These are phyloP conservation scores for Penicillium sp. DNA, from an alignment of 2,329 filamentous ascomycete species.

Conservation along the genomic window DNA sequence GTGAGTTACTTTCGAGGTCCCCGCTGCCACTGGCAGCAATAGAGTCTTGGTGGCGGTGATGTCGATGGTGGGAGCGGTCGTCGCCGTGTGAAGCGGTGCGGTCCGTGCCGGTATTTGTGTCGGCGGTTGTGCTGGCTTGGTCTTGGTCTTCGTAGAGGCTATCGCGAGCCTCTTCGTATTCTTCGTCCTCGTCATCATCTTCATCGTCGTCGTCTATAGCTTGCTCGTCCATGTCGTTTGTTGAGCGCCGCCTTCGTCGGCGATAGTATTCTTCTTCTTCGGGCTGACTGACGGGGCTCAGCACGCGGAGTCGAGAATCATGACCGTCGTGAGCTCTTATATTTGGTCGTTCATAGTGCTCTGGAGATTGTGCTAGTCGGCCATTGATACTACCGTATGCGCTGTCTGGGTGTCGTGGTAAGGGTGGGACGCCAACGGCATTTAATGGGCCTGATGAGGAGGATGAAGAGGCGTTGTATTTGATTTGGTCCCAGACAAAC, in stretches of 20 bases:
- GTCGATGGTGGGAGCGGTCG: slow-evolving; percentile 22
- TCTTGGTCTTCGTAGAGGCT: slow-evolving; percentile 40
- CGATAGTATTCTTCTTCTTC: slow-evolving; percentile 56
- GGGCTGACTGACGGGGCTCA: slow-evolving; percentile 85
- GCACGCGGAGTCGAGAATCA: slow-evolving; percentile 67
- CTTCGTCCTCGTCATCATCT: slow-evolving; percentile 36
- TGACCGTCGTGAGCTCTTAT: slow-evolving; percentile 20
- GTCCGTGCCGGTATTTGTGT: slow-evolving; percentile 29
- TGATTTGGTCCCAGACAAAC: slow-evolving; percentile 99
- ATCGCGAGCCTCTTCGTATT: slow-evolving; percentile 42
- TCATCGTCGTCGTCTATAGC: slow-evolving; percentile 37
- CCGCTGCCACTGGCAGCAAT: slow-evolving; percentile 15
- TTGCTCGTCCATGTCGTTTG: slow-evolving; percentile 27
- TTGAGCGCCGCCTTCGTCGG: slow-evolving; percentile 49
- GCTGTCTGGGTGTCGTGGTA: slow-evolving; percentile 36
- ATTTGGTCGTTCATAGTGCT: slow-evolving; percentile 42
- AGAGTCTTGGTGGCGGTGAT: slow-evolving; percentile 14
- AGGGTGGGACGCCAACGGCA: slow-evolving; percentile 32
- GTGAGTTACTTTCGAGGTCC: slow-evolving; percentile 38
- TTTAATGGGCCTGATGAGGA: slow-evolving; percentile 48
- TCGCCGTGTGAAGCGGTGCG: slow-evolving; percentile 44
- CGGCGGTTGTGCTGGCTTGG: slow-evolving; percentile 45
- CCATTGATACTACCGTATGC: slow-evolving; percentile 41
- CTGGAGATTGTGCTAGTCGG: slow-evolving; percentile 38
- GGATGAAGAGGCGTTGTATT: slow-evolving; percentile 73